phyloP scores from a whole-genome alignment of 768 basidiomycete species.

The Hygrocybe coccinea region DNA sequence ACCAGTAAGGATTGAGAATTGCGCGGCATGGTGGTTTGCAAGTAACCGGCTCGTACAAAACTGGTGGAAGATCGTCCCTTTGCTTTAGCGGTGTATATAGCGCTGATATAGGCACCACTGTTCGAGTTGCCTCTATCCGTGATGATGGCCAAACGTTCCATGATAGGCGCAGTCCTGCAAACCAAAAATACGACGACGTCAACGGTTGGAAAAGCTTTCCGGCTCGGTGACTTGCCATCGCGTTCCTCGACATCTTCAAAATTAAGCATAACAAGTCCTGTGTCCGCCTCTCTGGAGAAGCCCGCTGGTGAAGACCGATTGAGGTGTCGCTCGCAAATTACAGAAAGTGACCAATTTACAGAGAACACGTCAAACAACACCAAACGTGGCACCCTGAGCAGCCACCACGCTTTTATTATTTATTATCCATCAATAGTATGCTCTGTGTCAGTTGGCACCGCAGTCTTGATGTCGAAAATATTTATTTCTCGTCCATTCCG shows the following conservation, averaged over 20 bases:
- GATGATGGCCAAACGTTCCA: slow-evolving; percentile 99
- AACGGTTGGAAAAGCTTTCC: neutral
- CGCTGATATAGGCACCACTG: slow-evolving; percentile 97
- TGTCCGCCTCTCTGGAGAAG: neutral
- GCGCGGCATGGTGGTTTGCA: slow-evolving; percentile 98
- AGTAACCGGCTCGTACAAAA: slow-evolving; percentile 96
- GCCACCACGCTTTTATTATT: no score
- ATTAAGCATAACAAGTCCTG: slow-evolving; percentile 52
- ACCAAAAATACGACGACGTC: neutral
- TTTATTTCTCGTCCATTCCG: no score
- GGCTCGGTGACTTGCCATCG: slow-evolving; percentile 58
- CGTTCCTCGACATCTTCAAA: slow-evolving; percentile 98
- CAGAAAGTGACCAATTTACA: neutral
- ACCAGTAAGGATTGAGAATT: slow-evolving; percentile 98
- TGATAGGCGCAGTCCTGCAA: slow-evolving; percentile 82
- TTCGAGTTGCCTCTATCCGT: slow-evolving; percentile 95
- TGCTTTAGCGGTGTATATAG: slow-evolving; percentile 94
- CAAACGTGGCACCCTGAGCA: neutral
- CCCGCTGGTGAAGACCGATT: neutral
- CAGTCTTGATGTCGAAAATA: no score
- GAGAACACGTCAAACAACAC: neutral
- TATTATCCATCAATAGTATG: no score
- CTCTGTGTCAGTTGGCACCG: no score
- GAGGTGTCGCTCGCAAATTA: neutral
- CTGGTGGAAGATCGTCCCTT: slow-evolving; percentile 90